phyloP scores from a whole-genome alignment of 208 protist species.

The Entamoeba moshkovskii region DNA sequence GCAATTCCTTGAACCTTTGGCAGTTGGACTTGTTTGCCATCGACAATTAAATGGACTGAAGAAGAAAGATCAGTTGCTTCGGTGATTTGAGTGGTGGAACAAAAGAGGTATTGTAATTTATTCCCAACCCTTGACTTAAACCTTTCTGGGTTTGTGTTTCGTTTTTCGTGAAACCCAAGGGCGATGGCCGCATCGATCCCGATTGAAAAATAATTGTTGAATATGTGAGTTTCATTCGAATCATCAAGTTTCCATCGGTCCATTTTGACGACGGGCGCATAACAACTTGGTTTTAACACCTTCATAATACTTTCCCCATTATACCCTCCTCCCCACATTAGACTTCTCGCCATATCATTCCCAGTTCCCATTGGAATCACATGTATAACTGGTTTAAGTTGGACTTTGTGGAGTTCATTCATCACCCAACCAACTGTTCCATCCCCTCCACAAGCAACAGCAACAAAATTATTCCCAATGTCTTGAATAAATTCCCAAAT shows the following conservation, averaged over 20 bases:
- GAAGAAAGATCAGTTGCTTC: not conserved
- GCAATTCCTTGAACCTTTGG: not conserved
- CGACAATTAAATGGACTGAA: not conserved
- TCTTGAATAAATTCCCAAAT: not conserved
- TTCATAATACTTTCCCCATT: not conserved
- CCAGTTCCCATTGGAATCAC: not conserved
- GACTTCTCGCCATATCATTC: not conserved
- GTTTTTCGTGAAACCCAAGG: not conserved
- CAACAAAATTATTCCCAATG: not conserved
- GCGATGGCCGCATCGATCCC: not conserved
- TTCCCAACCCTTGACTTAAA: not conserved
- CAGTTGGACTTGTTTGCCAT: not conserved
- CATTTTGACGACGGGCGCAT: not conserved
- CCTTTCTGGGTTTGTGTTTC: not conserved
- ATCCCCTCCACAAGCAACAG: not conserved
- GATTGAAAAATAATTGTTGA: constrained; percentile 3
- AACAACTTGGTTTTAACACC: not conserved
- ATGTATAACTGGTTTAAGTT: not conserved
- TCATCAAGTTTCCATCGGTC: not conserved
- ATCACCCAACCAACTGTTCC: not conserved
- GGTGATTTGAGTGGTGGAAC: not conserved
- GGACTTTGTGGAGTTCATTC: not conserved
- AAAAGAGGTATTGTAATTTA: not conserved
- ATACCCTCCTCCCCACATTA: not conserved
- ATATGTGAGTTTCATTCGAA: not conserved